Percentiles rank a stretch among this genome's conserved stretches.
phyloP scores from a whole-genome alignment of 1,139 yeast genomes.

The Suhomyces bolitotheri region DNA sequence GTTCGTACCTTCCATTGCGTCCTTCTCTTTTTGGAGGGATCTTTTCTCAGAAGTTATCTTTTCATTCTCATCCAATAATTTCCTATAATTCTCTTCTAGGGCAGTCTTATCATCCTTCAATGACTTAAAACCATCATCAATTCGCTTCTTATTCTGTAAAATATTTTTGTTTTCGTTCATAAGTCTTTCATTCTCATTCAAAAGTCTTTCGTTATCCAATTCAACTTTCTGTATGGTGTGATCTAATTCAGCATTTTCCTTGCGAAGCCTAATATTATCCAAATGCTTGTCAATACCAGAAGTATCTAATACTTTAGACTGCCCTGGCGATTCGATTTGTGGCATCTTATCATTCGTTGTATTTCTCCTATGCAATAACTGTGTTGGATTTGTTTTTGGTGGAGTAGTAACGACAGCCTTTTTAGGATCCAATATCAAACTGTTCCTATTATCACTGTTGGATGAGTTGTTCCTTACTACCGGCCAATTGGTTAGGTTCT shows the following conservation, averaged over 20 bases:
- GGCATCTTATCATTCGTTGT: constrained; percentile 9
- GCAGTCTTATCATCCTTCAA: neutral
- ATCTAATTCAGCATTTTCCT: constrained; percentile 28
- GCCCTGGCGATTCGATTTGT: constrained; percentile 8
- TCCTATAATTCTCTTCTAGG: neutral
- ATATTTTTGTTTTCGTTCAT: constrained; percentile 12
- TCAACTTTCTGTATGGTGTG: constrained; percentile 8
- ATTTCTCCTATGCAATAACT: constrained; percentile 22
- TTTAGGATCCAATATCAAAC: constrained; percentile 22
- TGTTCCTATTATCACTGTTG: constrained; percentile 18
- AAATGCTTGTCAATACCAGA: constrained; percentile 46
- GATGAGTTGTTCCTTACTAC: constrained; percentile 15
- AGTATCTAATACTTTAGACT: constrained; percentile 33
- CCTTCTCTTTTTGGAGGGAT: constrained; percentile 6
- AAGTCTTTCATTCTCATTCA: constrained; percentile 5
- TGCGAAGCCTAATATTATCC: constrained; percentile 41
- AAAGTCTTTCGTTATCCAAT: constrained; percentile 10
- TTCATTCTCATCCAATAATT: constrained; percentile 3
- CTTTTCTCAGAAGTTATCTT: constrained; percentile 1
- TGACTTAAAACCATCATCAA: neutral
- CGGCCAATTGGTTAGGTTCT: constrained; percentile 62
- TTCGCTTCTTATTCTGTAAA: constrained; percentile 1
- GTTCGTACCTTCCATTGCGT: constrained; percentile 16
- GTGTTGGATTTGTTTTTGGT: constrained; percentile 24
- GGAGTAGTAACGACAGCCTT: constrained; percentile 4